Percentiles rank a stretch among this genome's conserved stretches.
Conservation (phyloP, 768 basidiomycete genomes). For the Phaeotremella fagi region DNA sequence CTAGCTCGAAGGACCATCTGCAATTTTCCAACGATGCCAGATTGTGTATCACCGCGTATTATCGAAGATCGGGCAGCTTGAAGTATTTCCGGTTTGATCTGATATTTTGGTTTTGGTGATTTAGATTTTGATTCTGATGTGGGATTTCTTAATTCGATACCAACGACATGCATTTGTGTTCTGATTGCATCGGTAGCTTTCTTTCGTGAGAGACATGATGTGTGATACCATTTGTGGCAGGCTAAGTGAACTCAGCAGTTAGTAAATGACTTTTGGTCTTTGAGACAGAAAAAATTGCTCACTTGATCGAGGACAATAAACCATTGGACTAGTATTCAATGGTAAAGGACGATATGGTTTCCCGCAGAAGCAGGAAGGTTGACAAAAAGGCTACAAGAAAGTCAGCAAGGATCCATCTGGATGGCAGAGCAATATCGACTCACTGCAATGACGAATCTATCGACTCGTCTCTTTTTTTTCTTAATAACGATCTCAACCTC, state of each 20-base stretch:
- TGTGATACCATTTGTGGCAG: constrained; percentile 28
- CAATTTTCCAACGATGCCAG: constrained; percentile 21
- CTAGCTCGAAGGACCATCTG: constrained; percentile 17
- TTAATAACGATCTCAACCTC: neutral
- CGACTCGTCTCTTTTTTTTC: neutral
- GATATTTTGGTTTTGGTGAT: too few species aligned
- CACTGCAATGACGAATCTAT: neutral
- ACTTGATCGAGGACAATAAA: constrained; percentile 7
- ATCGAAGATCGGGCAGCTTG: constrained; percentile 12
- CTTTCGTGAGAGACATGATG: constrained; percentile 10
- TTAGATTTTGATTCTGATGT: neutral
- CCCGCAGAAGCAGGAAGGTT: constrained; percentile 12
- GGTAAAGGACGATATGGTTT: constrained; percentile 5
- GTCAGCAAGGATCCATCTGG: neutral
- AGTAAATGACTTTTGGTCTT: neutral
- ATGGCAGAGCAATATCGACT: neutral
- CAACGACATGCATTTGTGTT: neutral
- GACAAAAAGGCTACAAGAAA: constrained; percentile 1
- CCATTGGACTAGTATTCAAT: constrained; percentile 9
- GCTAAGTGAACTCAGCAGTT: constrained; percentile 2
- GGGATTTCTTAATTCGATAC: neutral
- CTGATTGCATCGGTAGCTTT: neutral
- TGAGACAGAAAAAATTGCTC: neutral
- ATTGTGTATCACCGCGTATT: constrained; percentile 7
- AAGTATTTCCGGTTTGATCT: too few species aligned